Evolutionary conservation across 1,284 basidiomycete species (phyloP).

Genomic region (Ustilago shanxiensis): DNA sequence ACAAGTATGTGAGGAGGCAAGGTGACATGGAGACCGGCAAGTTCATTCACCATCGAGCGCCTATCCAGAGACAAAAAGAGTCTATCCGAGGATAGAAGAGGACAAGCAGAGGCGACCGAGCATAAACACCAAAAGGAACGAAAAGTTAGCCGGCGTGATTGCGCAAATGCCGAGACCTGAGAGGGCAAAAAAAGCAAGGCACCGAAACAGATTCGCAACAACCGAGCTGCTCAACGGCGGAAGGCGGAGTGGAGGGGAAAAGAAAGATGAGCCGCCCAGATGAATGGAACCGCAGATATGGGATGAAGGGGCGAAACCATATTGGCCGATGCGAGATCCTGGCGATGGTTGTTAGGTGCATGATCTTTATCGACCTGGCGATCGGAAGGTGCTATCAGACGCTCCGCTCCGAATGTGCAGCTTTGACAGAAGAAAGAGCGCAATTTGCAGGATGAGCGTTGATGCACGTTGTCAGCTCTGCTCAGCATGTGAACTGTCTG

Average conservation of each 20-base stretch:
- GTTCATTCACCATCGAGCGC: neutral
- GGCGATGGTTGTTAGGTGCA: neutral
- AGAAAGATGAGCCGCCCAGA: neutral
- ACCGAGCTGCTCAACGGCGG: neutral
- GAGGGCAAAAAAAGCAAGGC: neutral
- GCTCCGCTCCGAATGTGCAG: neutral
- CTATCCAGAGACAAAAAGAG: neutral
- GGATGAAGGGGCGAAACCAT: neutral
- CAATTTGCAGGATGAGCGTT: too few species aligned
- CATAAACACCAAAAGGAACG: neutral
- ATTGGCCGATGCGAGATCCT: conserved; percentile 15
- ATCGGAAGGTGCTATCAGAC: neutral
- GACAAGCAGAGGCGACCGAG: neutral
- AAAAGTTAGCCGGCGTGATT: conserved; percentile 5
- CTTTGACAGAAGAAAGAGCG: neutral
- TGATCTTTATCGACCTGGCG: neutral
- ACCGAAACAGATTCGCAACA: neutral
- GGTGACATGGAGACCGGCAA: neutral
- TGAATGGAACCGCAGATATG: neutral
- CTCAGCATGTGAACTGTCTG: neutral
- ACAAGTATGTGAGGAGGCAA: neutral
- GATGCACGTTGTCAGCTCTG: neutral
- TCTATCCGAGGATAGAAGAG: neutral
- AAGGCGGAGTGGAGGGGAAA: conserved; percentile 2
- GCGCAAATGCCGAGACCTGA: neutral